These are phyloP conservation scores for Colletotrichum spinosum DNA, from an alignment of 2,329 filamentous ascomycete species.

Conservation along the genomic window DNA sequence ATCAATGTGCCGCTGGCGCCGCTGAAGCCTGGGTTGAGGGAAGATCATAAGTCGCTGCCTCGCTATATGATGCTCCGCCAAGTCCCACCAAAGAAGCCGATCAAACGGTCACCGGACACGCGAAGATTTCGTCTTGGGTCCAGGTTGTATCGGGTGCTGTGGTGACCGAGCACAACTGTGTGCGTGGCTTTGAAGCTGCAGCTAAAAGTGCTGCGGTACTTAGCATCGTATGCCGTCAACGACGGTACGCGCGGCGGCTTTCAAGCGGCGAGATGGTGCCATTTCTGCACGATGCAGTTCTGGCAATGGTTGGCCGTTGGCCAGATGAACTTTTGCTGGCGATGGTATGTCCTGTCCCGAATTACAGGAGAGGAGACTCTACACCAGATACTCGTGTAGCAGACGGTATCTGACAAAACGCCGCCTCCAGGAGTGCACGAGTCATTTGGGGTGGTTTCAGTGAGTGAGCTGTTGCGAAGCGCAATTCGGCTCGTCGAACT, in stretches of 20 bases:
- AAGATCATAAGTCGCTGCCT: slow-evolving; percentile 36
- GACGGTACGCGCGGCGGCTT: slow-evolving; percentile 17
- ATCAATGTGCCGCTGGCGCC: slow-evolving; percentile 11
- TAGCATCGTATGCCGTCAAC: not conserved
- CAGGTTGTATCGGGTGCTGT: slow-evolving; percentile 22
- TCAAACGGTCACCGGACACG: slow-evolving; percentile 29
- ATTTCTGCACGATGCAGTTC: slow-evolving; percentile 12
- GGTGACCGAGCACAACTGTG: slow-evolving; percentile 4
- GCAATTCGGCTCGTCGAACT: too few species aligned
- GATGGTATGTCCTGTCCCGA: not conserved
- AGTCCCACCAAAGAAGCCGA: slow-evolving; percentile 24
- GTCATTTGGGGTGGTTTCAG: slow-evolving; percentile 16
- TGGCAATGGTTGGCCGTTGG: slow-evolving; percentile 14
- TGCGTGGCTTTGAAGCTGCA: slow-evolving; percentile 18
- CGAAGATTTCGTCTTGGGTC: slow-evolving; percentile 13
- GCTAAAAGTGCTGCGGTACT: slow-evolving; percentile 16
- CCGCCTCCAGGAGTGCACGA: slow-evolving; percentile 6
- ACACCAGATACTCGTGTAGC: too few species aligned
- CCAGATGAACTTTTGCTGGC: not conserved
- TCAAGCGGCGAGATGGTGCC: slow-evolving; percentile 11
- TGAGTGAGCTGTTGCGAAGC: slow-evolving; percentile 1
- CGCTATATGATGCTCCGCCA: slow-evolving; percentile 34
- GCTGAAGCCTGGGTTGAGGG: slow-evolving; percentile 23
- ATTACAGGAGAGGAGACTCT: not conserved
- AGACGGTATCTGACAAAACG: not conserved